phyloP scores from a whole-genome alignment of 2,329 filamentous ascomycete species.

The Ceratocystis cubensis region DNA sequence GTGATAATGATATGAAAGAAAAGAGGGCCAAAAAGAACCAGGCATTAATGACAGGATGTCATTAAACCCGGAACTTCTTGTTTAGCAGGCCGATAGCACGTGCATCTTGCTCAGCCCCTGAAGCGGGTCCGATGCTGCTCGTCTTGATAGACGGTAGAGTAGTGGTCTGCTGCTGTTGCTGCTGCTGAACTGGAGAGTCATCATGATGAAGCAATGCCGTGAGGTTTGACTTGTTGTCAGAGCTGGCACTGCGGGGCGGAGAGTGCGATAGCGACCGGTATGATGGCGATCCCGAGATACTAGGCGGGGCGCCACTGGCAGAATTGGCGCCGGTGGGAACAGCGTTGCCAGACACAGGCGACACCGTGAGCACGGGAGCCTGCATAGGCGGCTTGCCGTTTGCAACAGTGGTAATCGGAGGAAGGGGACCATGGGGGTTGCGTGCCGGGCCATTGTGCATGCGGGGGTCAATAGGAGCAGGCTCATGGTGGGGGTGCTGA shows the following conservation, averaged over 20 bases:
- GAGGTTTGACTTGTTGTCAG: conserved; percentile 35
- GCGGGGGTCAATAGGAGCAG: conserved; percentile 32
- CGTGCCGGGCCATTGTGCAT: conserved; percentile 28
- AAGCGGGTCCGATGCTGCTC: conserved; percentile 33
- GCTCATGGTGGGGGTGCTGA: conserved; percentile 25
- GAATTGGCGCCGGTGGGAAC: conserved; percentile 28
- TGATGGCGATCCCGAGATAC: conserved; percentile 21
- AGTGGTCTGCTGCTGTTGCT: conserved; percentile 31
- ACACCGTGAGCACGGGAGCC: conserved; percentile 36
- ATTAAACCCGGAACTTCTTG: conserved; percentile 38
- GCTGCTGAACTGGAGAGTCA: conserved; percentile 33
- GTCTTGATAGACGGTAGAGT: conserved; percentile 33
- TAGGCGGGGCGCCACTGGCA: background rate
- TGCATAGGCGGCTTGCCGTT: conserved; percentile 33
- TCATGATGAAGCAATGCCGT: conserved; percentile 42
- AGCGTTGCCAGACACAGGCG: conserved; percentile 31
- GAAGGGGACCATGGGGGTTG: conserved; percentile 35
- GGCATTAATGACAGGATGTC: background rate
- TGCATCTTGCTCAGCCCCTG: conserved; percentile 42
- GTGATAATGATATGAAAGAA: background rate
- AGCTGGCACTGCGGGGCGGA: conserved; percentile 18
- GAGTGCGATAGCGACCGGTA: conserved; percentile 18
- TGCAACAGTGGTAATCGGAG: conserved; percentile 30
- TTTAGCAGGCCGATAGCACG: conserved; percentile 55
- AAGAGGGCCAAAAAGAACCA: background rate